These are phyloP conservation scores for Penicillium simplicissimum DNA, from an alignment of 495 filamentous ascomycete genomes.

Conservation along the genomic window DNA sequence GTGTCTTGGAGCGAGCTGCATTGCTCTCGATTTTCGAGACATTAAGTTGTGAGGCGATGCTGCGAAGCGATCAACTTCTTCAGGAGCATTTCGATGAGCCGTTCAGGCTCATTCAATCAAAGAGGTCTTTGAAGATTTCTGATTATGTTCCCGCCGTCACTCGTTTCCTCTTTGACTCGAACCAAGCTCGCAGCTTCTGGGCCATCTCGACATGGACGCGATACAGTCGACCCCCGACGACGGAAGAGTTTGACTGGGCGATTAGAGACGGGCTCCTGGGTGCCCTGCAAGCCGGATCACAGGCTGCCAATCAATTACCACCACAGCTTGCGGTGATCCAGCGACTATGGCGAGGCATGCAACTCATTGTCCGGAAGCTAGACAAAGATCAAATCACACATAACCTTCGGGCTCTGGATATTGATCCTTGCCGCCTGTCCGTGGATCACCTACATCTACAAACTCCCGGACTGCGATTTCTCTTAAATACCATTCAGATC, in stretches of 20 bases:
- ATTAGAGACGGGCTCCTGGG: constrained; percentile 63
- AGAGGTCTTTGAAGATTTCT: constrained; percentile 65
- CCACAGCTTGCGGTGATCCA: constrained; percentile 54
- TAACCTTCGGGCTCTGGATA: constrained; percentile 73
- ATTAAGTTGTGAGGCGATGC: constrained; percentile 61
- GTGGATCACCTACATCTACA: constrained; percentile 71
- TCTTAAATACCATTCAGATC: constrained; percentile 63
- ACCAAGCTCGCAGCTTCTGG: constrained; percentile 61
- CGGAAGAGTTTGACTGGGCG: constrained; percentile 79
- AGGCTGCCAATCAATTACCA: constrained; percentile 50
- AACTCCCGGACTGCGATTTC: constrained; percentile 57
- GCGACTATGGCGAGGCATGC: constrained; percentile 74
- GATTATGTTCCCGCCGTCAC: constrained; percentile 77
- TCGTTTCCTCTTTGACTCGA: constrained; percentile 72
- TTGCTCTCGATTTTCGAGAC: constrained; percentile 64
- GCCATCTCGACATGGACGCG: constrained; percentile 67
- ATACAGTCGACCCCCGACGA: constrained; percentile 55
- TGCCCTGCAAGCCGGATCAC: constrained; percentile 40
- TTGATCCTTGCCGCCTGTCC: constrained; percentile 72
- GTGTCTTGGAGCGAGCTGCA: constrained; percentile 49
- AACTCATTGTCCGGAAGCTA: constrained; percentile 66
- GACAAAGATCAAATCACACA: constrained; percentile 75
- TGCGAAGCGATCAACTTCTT: constrained; percentile 54
- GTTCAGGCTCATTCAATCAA: constrained; percentile 73
- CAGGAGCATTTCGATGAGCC: constrained; percentile 68